Evolutionary conservation across 805 yeast species (phyloP).

Genomic region (Wickerhamomyces chambardii): DNA sequence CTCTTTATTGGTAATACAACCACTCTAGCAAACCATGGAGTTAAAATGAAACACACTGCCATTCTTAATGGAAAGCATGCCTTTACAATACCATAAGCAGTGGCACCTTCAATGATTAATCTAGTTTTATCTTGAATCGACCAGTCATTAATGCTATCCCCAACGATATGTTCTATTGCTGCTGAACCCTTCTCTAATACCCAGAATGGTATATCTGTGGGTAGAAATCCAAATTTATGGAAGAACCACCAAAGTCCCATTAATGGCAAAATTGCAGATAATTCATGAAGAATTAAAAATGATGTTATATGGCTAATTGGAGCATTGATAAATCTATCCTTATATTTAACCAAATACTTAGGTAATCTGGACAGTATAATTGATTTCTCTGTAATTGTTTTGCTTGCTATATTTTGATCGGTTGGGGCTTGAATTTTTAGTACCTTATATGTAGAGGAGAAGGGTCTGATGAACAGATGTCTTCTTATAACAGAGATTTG

Average conservation of each 20-base stretch:
- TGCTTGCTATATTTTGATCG: too few relatives aligned
- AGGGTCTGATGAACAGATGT: too few relatives aligned
- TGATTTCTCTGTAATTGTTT: background rate
- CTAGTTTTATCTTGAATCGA: conserved; percentile 41
- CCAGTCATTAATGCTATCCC: conserved; percentile 18
- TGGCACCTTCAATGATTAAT: conserved; percentile 62
- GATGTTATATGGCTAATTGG: conserved; percentile 56
- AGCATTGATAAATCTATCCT: conserved; percentile 38
- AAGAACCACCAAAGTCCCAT: conserved; percentile 59
- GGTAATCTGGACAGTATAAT: conserved; percentile 35
- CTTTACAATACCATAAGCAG: conserved; percentile 61
- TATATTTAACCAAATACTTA: conserved; percentile 37
- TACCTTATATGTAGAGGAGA: too few relatives aligned
- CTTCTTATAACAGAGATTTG: too few relatives aligned
- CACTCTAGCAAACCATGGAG: conserved; percentile 50
- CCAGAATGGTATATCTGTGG: conserved; percentile 50
- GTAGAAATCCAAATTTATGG: conserved; percentile 44
- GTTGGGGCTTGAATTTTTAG: too few relatives aligned
- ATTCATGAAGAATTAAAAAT: conserved; percentile 62
- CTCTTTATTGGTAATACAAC: conserved; percentile 35
- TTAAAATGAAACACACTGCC: conserved; percentile 36
- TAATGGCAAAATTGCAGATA: conserved; percentile 67
- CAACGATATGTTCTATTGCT: conserved; percentile 40
- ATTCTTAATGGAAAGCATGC: conserved; percentile 46
- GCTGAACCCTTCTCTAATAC: conserved; percentile 50